Base-by-base conservation (phyloP, 208 protist genomes). In the Crithidia sp. region DNA sequence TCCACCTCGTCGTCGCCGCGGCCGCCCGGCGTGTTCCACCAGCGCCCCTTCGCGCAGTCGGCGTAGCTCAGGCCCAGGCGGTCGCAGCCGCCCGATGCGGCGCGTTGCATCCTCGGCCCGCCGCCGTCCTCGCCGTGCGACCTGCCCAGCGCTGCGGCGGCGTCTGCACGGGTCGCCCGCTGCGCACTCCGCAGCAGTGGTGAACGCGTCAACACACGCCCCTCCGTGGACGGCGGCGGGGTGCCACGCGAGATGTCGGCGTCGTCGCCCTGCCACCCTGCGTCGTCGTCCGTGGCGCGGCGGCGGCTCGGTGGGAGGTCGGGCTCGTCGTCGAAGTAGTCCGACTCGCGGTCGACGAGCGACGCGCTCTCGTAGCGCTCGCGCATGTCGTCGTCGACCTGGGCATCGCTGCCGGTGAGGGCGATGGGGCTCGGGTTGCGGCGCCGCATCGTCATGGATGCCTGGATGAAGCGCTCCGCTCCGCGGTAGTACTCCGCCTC, bases 1-100 rank as follows among this genome's bases (percentile, higher is more conserved):
- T 94, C 86, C 5, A 96, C 89, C 62, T 84, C 81, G 63, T 94
- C 89, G 47, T 93, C 87, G 52, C 84, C 88, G 67, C 79, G 74
- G 53, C 87, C 83, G 56, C 81, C 81, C 41, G 59, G 67, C 40
- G 74, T 82, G 64, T 73, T 74, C 83, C 84, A 92, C 85, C 87
- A 92, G 61, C 68, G 63, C 14, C 87, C 79, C n/a, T 50, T 69
- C 40, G 79, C 83, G 17, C 58, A 81, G 37, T 84, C 56, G 7
- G 37, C 43, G 63, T 73, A 78, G 59, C 52, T 62, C 52, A 78
- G 19, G 8, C 74, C 74, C 2, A 64, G 52, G 37, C 64, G 65
- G n/a, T 53, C 67, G 36, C 53, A 19, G 37, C 41, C 36, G 14
- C 36, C 28, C 12, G 49, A 13, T 12, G 62, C 6, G 13, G 62